Evolutionary conservation across 345 rosid species (phyloP), one percentile per base, ranked within the genome.

Genomic region (Bretschneidera sinensis): DNA sequence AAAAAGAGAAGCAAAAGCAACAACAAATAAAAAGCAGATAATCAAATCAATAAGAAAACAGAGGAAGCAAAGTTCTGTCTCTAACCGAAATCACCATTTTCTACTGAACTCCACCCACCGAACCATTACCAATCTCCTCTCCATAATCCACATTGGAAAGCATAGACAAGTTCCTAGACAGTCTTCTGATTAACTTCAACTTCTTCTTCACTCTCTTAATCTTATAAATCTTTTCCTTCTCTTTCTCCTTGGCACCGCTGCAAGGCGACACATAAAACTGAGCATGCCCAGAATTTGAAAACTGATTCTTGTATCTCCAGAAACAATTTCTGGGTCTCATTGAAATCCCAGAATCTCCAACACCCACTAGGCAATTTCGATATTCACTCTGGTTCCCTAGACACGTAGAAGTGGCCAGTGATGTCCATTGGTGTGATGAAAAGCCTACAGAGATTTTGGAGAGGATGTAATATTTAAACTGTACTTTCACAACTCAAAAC

Each of bases 221-320:
- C 52, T 48, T 52, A n/a, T 28, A 18, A 34, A 28, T 51, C 45
- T 33, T 62, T 60, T 35, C 52, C 55, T 66, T 54, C 39, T 45
- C 66, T 53, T 35, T 62, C 49, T 64, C 10, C 33, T 59, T 18
- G 50, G 17, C 56, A 24, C 48, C 67, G 31, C 25, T 34, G 47
- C 57, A 43, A 9, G 66, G 50, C 23, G 35, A 43, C 22, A n/a
- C 64, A 45, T 78, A 78, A 51, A 71, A 72, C 60, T 51, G 54
- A 34, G 63, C 24, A 39, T 75, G 79, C 19, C 73, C 75, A 2
- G 58, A 61, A 50, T 78, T 75, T 35, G 67, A 68, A 55, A 78
- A 75, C 60, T 58, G 75, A 35, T 17, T 54, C 31, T 49, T 34
- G 48, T 51, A 34, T 34, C 50, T 51, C 65, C 57, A 5, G 22